Percentiles rank a stretch among this genome's conserved stretches.
Evolutionary conservation across 257 asterid genomes (phyloP).

Genomic region (Catharanthus roseus): DNA sequence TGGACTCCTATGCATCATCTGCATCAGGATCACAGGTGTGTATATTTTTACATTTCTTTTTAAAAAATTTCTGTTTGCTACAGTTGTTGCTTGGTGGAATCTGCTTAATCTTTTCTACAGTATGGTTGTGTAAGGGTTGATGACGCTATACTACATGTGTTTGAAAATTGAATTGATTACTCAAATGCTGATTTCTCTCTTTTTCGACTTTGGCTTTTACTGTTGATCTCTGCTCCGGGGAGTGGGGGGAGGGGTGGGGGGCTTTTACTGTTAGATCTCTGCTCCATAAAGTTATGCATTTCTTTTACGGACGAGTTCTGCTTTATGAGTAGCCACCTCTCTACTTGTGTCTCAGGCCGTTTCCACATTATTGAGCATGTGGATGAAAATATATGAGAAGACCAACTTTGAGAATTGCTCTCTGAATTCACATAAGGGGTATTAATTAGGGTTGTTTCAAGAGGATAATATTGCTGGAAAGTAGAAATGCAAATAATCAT

Average conservation of each 20-base stretch:
- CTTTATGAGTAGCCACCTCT: not conserved
- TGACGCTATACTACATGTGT: not conserved
- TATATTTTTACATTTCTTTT: conserved; percentile 2
- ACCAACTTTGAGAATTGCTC: too few relatives aligned
- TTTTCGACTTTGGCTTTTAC: too few relatives aligned
- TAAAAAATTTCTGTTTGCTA: not conserved
- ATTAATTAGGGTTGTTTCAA: not conserved
- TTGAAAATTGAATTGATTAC: too few relatives aligned
- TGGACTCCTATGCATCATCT: conserved; percentile 52
- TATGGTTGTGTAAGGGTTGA: not conserved
- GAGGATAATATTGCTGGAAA: too few relatives aligned
- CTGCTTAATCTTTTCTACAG: not conserved
- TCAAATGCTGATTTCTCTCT: too few relatives aligned
- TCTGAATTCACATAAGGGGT: too few relatives aligned
- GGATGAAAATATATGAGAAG: too few relatives aligned
- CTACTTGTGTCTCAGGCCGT: not conserved
- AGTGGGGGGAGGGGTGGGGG: too few relatives aligned
- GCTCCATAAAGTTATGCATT: too few relatives aligned
- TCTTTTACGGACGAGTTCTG: too few relatives aligned
- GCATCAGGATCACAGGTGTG: conserved; percentile 71
- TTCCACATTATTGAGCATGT: not conserved
- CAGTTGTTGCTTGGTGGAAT: not conserved
- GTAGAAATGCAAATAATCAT: not conserved
- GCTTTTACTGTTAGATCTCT: too few relatives aligned
- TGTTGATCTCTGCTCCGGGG: too few relatives aligned